Evolutionary conservation across 164 flowering plant genomes (phyloP), one percentile per base, ranked within the genome.

Genomic region (Magnolia changhungtana): DNA sequence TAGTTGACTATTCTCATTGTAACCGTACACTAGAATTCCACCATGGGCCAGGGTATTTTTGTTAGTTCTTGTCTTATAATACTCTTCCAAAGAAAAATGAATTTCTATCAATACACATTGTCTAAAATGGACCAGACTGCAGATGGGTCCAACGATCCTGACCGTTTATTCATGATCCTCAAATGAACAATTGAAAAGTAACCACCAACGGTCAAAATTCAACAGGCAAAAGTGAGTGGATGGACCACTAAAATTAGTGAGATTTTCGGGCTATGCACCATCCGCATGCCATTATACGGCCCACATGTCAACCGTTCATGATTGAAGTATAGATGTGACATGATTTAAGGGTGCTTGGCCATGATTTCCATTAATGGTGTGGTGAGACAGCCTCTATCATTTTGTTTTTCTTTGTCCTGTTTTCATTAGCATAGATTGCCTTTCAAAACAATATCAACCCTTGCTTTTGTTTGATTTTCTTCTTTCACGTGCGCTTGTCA

Each of bases 401-500:
- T 55, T 55, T 55, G 61, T 55, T 55, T 55, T 55, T 55, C 61
- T 16, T 55, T 55, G 61, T 55, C 61, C 61, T 8, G 61, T 10
- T 55, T 55, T 55, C 61, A 55, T 55, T 55, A 13, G 61, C 61
- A 10, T 55, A 0, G 61, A 55, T 55, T 55, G 61, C 61, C 61
- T 55, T 55, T 55, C 61, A 55, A 55, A 55, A 7, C 61, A 2
- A 55, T 16, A 10, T 10, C 61, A 55, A 10, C 18, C 61, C 13
- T 55, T 16, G 61, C 61, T 16, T 16, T 16, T 10, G 61, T 16
- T 55, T 16, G 11, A 55, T 55, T 55, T 52, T 55, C 61, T 55
- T 55, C 24, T 50, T 50, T 74, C 76, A 65, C 76, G 76, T 74
- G 76, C 49, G 76, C 29, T 21, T 74, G 58, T 74, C 76, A 64